Base-by-base conservation (phyloP, 177 flowering plant genomes). In the Vitis hybrid region DNA sequence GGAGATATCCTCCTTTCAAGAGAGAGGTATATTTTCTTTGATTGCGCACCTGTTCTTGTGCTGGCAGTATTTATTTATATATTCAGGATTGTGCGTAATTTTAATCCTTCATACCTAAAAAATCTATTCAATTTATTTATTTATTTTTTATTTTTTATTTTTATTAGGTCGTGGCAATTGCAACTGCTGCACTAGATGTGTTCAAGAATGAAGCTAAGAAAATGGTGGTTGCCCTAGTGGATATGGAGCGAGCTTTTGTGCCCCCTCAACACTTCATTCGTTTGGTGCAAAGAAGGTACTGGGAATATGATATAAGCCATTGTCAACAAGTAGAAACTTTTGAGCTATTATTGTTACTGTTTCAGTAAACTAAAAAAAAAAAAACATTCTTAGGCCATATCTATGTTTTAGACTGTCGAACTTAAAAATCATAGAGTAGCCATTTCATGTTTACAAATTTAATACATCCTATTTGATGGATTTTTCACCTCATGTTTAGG, bases 181-280 rank as follows among this genome's bases (percentile, higher is more conserved):
- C 98, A 54, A 85, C 82, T 74, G 74, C 88, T 79, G 98, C 98
- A 11, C 75, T 94, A 67, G 98, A 94, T 71, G 87, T 62, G 9
- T 94, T 92, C 75, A 91, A 86, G 73, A 88, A 70, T 78, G 94
- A 94, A 73, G 95, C 98, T 12, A 94, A 88, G 73, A 93, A 88
- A 75, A 94, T 94, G 98, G 98, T 94, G 60, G 92, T 91, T 76
- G 97, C 93, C 15, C 80, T 94, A 56, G 98, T 94, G 61, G 98
- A 94, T 76, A 94, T 94, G 98, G 98, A 94, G 78, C 84, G 98
- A 23, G 98, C 91, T 60, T 94, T 91, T 85, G 97, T 94, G 74
- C 98, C 98, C 56, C 97, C 98, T 14, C 97, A 94, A 75, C 98
- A 94, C 71, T 94, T 94, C 77, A 92, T 94, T 58, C 98, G 98